These are phyloP conservation scores for Decorospora gaudefroyi DNA, from an alignment of 2,329 filamentous ascomycete species.

Conservation along the genomic window DNA sequence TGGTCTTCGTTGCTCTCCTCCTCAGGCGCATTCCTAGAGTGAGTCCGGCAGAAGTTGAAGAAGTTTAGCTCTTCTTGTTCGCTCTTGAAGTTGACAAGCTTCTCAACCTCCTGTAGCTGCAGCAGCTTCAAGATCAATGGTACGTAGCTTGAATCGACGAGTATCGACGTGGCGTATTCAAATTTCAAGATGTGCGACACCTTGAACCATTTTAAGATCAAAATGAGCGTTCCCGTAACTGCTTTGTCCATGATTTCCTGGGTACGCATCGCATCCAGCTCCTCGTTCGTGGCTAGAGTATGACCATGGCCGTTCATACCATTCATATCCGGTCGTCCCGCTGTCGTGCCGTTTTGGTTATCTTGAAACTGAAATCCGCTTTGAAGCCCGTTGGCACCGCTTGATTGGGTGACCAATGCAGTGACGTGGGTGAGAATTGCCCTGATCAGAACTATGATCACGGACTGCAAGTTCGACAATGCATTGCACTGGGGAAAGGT, in stretches of 20 bases:
- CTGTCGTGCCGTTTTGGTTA: conserved; percentile 47
- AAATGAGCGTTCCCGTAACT: conserved; percentile 81
- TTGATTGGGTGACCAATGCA: conserved; percentile 69
- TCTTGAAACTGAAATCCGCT: conserved; percentile 53
- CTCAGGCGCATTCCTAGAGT: conserved; percentile 63
- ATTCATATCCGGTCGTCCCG: conserved; percentile 39
- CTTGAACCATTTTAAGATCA: conserved; percentile 96
- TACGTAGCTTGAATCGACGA: conserved; percentile 94
- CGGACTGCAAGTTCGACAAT: conserved; percentile 84
- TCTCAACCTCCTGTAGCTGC: conserved; percentile 90
- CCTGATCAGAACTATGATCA: conserved; percentile 90
- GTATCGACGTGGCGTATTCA: conserved; percentile 89
- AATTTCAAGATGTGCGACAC: conserved; percentile 93
- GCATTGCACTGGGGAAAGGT: conserved; percentile 66
- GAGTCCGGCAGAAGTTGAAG: conserved; percentile 83
- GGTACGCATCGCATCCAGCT: conserved; percentile 77
- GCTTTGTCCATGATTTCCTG: conserved; percentile 91
- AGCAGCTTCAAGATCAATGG: conserved; percentile 91
- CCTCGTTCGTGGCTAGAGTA: conserved; percentile 59
- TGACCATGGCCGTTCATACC: conserved; percentile 39
- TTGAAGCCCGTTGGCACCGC: conserved; percentile 55
- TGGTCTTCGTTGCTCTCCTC: conserved; percentile 28
- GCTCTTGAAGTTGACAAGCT: conserved; percentile 81
- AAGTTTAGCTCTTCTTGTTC: conserved; percentile 85
- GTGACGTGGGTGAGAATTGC: conserved; percentile 86